Percentiles rank a stretch among this genome's conserved stretches.
Conservation (phyloP, 2,329 filamentous ascomycete genomes). For the Gyromitra esculenta region DNA sequence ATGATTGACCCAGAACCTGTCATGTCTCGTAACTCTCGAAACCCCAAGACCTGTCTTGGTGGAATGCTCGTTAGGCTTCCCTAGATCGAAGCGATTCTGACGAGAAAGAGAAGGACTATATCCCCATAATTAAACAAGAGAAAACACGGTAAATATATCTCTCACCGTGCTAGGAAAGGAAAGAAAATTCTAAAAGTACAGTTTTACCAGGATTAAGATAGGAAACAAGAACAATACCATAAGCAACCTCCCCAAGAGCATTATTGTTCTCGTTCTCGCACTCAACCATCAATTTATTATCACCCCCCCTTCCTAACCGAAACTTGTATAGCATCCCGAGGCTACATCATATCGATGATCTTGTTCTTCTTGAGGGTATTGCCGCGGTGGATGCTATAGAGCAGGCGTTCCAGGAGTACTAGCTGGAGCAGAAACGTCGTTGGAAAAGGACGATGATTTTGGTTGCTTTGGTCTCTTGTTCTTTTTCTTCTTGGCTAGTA, state of each 20-base stretch:
- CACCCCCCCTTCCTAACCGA: constrained; percentile 10
- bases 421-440: constrained; percentile 47
- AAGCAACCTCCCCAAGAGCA: constrained; percentile 26
- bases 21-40: constrained; percentile 76
- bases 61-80: constrained; percentile 51
- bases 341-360: constrained; percentile 6
- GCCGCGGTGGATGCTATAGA: constrained; percentile 31
- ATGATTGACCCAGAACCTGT: constrained; percentile 80
- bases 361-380: constrained; percentile 15
- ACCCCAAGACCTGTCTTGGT: constrained; percentile 57
- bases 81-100: constrained; percentile 13
- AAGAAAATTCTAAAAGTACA: constrained; percentile 40
- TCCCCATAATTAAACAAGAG: constrained; percentile 5
- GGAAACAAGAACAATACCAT: constrained; percentile 21
- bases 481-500: constrained; percentile 77
- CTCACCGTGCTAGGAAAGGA: background rate
- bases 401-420: constrained; percentile 52
- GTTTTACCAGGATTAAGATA: constrained; percentile 2
- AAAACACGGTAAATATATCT: constrained; percentile 15
- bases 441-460: constrained; percentile 49
- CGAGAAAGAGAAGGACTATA: background rate
- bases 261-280: constrained; percentile 13
- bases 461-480: constrained; percentile 68
- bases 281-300: constrained; percentile 22
- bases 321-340: constrained; percentile 11